A percentile compares a stretch with the other conserved stretches of the same genome.
Conservation (phyloP, 1,284 basidiomycete genomes). For the Rhodofomes roseus region DNA sequence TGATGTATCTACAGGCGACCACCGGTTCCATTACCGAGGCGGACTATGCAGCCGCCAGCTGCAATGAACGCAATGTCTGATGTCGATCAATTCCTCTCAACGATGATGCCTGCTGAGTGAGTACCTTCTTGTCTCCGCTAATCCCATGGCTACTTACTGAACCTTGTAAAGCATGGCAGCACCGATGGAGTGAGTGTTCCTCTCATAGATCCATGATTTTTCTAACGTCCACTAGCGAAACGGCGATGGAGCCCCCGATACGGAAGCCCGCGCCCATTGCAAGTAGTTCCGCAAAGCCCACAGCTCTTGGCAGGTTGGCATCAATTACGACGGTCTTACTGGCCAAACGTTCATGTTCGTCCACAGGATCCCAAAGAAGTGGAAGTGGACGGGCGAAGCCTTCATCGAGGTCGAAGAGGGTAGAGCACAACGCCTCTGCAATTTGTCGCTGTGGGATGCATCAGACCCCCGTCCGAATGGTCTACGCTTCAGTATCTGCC, state of each 20-base stretch:
- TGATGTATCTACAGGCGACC: slow-evolving; percentile 4
- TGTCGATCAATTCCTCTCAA: slow-evolving; percentile 33
- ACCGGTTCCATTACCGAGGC: slow-evolving; percentile 13
- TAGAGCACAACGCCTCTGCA: slow-evolving; percentile 41
- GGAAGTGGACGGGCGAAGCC: slow-evolving; percentile 34
- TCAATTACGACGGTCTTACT: background rate
- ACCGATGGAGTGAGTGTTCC: slow-evolving; percentile 25
- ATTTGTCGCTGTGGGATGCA: slow-evolving; percentile 42
- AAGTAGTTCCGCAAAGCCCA: background rate
- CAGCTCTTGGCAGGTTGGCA: slow-evolving; percentile 5
- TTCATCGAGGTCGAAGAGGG: slow-evolving; percentile 27
- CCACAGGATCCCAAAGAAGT: slow-evolving; percentile 28
- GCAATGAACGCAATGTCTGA: slow-evolving; percentile 9
- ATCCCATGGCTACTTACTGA: background rate
- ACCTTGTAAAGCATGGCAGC: slow-evolving; percentile 29
- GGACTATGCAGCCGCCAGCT: background rate
- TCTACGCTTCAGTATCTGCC: slow-evolving; percentile 43
- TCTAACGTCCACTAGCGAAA: background rate
- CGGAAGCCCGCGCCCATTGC: background rate
- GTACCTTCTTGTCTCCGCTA: slow-evolving; percentile 11
- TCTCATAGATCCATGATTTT: background rate
- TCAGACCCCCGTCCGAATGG: slow-evolving; percentile 38
- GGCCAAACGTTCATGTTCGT: background rate
- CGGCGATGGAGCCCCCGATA: background rate
- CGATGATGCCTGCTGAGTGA: slow-evolving; percentile 40